Evolutionary conservation across 768 basidiomycete genomes (phyloP).

Genomic region (Boletus reticuloceps): DNA sequence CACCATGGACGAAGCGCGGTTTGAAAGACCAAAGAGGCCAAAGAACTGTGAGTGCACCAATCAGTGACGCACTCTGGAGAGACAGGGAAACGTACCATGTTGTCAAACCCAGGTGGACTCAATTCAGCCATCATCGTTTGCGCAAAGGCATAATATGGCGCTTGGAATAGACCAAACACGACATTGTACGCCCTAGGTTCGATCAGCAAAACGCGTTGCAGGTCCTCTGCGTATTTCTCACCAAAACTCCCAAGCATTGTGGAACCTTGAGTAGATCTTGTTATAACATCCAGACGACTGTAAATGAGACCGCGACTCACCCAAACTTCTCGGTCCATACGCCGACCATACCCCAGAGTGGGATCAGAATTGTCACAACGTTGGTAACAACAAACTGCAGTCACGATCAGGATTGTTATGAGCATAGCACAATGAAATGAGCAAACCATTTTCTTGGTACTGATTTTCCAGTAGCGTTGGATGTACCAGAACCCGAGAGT

Average conservation of each 20-base stretch:
- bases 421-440: too few species aligned
- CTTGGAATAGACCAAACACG: slow-evolving; percentile 78
- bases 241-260: slow-evolving; percentile 90
- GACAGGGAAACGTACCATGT: slow-evolving; percentile 47
- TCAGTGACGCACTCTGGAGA: not conserved
- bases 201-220: not conserved
- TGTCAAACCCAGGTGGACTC: slow-evolving; percentile 83
- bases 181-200: slow-evolving; percentile 69
- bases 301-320: slow-evolving; percentile 35
- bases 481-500: slow-evolving; percentile 84
- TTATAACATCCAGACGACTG: slow-evolving; percentile 1
- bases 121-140: slow-evolving; percentile 91
- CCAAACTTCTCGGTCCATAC: slow-evolving; percentile 78
- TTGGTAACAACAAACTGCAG: slow-evolving; percentile 72
- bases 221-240: slow-evolving; percentile 24
- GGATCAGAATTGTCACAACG: slow-evolving; percentile 72
- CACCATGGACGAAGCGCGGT: slow-evolving; percentile 83
- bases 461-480: slow-evolving; percentile 73
- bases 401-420: not conserved
- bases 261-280: slow-evolving; percentile 44
- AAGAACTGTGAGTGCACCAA: slow-evolving; percentile 56
- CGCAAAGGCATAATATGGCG: slow-evolving; percentile 84
- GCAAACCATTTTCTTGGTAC: slow-evolving; percentile 76
- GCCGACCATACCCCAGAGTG: slow-evolving; percentile 85
- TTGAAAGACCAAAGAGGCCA: slow-evolving; percentile 81